phyloP scores from a whole-genome alignment of 208 protist genomes.

The Crithidia mellificae region DNA sequence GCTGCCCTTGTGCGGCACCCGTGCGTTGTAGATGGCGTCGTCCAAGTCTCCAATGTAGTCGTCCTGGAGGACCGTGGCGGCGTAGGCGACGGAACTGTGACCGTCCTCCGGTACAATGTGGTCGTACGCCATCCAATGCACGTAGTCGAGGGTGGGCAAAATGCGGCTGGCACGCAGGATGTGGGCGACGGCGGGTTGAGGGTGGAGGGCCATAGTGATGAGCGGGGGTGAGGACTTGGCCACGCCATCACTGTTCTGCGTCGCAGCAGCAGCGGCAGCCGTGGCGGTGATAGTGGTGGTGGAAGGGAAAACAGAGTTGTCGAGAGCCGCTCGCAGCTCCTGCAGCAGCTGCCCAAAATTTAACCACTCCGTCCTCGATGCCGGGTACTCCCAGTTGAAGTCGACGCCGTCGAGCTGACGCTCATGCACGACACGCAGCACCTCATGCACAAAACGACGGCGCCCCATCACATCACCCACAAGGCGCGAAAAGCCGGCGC shows the following conservation, averaged over 20 bases:
- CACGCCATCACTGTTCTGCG: constrained; percentile 5
- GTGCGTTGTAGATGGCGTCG: constrained; percentile 2
- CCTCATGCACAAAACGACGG: constrained; percentile 33
- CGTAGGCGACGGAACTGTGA: constrained; percentile 46
- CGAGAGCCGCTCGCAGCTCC: constrained; percentile 36
- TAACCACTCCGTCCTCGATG: constrained; percentile 44
- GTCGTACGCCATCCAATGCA: constrained; percentile 81
- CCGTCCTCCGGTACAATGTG: constrained; percentile 18
- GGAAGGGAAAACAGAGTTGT: no score
- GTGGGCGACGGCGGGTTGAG: constrained; percentile 29
- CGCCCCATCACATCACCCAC: constrained; percentile 29
- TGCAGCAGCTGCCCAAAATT: constrained; percentile 34
- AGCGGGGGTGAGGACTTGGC: neutral
- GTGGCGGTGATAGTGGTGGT: neutral
- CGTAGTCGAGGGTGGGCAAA: constrained; percentile 42
- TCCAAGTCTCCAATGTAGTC: constrained; percentile 22
- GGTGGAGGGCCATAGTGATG: constrained; percentile 52
- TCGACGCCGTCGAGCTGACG: constrained; percentile 69
- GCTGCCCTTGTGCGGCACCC: neutral
- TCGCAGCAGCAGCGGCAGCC: neutral
- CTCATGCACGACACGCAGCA: constrained; percentile 34
- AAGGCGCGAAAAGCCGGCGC: constrained; percentile 46
- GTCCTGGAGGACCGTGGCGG: constrained; percentile 23
- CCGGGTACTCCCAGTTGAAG: constrained; percentile 82
- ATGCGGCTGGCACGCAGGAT: constrained; percentile 33